Conservation (phyloP, 208 protist species). For the Leptomonas pyrrhocoris region DNA sequence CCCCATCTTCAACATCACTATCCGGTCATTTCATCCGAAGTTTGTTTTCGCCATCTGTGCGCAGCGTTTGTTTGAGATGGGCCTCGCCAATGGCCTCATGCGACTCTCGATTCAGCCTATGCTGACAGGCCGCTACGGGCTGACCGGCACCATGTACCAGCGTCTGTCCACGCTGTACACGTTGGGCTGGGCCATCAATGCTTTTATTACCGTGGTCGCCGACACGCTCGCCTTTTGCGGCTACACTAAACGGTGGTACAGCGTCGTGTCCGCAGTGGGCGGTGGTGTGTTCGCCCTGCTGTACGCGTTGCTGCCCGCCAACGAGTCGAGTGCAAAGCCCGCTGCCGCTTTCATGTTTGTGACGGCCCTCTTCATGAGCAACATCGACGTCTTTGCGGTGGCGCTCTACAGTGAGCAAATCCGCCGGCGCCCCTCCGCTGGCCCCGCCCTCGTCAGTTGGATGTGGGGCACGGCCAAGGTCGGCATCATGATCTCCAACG, state of each 20-base stretch:
- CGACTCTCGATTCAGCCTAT: conserved; percentile 47
- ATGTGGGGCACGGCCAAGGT: conserved; percentile 61
- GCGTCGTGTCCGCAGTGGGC: conserved; percentile 49
- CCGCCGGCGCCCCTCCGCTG: conserved; percentile 34
- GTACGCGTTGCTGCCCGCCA: conserved; percentile 54
- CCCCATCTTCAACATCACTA: conserved; percentile 52
- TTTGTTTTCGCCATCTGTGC: conserved; percentile 52
- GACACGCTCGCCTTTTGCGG: conserved; percentile 69
- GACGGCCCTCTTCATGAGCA: conserved; percentile 49
- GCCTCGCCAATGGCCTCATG: conserved; percentile 60
- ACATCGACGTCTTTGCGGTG: conserved; percentile 69
- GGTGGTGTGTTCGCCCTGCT: conserved; percentile 51
- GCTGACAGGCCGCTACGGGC: conserved; percentile 50
- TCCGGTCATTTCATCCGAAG: conserved; percentile 47
- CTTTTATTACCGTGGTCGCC: conserved; percentile 61
- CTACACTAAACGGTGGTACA: conserved; percentile 83
- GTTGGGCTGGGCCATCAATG: conserved; percentile 71
- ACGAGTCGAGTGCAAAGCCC: conserved; percentile 30
- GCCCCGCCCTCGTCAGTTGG: conserved; percentile 64
- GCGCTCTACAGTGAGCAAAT: conserved; percentile 73
- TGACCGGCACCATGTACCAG: conserved; percentile 49
- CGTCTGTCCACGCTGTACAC: conserved; percentile 51
- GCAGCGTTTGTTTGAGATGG: conserved; percentile 56
- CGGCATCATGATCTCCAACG: conserved; percentile 47
- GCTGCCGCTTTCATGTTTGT: conserved; percentile 56